Conservation (phyloP, 1,139 yeast species). For the Candida tropicalis region DNA sequence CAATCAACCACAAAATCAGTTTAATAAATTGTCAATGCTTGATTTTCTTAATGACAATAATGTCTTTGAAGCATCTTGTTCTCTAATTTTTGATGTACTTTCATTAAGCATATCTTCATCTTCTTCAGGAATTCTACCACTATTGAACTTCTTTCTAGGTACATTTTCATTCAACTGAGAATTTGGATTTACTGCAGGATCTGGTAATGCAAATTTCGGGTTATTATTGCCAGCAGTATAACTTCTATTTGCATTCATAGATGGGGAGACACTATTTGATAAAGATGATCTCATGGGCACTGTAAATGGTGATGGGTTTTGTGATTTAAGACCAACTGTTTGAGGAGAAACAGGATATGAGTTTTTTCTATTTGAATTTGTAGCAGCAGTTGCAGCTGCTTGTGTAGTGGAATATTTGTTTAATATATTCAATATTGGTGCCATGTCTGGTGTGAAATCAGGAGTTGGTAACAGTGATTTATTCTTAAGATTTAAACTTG, state of each 20-base stretch:
- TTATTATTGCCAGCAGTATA: conserved; percentile 6
- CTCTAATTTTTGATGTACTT: conserved; percentile 19
- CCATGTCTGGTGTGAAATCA: conserved; percentile 47
- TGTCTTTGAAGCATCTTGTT: conserved; percentile 45
- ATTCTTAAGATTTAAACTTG: conserved; percentile 9
- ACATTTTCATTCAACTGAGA: conserved; percentile 18
- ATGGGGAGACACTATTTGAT: conserved; percentile 12
- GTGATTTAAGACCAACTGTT: conserved; percentile 18
- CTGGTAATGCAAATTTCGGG: conserved; percentile 37
- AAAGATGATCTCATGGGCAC: conserved; percentile 23
- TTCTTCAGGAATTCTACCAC: conserved; percentile 25
- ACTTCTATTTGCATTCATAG: conserved; percentile 7
- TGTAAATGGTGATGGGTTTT: conserved; percentile 29
- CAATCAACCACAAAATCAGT: conserved; percentile 28
- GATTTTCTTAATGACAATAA: conserved; percentile 48
- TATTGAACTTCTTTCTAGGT: conserved; percentile 33
- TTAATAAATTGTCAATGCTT: conserved; percentile 43
- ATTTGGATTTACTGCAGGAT: conserved; percentile 35
- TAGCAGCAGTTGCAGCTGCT: conserved; percentile 1
- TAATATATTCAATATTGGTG: conserved; percentile 35
- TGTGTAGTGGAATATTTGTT: conserved; percentile 23
- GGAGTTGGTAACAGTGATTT: conserved; percentile 42
- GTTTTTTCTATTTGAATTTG: conserved; percentile 11
- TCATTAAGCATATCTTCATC: conserved; percentile 12
- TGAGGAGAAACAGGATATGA: conserved; percentile 20